These are phyloP conservation scores for Monilinia vaccinii-corymbosi DNA, from an alignment of 2,329 filamentous ascomycete species.

Conservation along the genomic window DNA sequence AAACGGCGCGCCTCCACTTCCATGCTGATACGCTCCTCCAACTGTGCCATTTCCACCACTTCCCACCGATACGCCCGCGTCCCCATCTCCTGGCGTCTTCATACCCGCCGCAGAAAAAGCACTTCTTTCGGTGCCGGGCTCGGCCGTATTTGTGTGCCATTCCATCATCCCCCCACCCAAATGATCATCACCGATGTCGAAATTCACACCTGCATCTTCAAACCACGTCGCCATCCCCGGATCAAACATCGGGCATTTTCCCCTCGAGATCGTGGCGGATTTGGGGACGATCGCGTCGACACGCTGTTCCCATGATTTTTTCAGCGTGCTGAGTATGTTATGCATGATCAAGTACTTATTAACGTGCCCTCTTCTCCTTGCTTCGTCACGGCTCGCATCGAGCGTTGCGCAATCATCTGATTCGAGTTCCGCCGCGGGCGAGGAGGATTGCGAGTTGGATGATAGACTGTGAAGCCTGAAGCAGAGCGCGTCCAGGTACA, in stretches of 20 bases:
- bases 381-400: neutral
- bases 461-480: slow-evolving; percentile 21
- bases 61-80: rapidly evolving
- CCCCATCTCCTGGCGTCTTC: neutral
- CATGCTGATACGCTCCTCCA: neutral
- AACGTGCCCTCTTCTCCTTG: neutral
- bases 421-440: neutral
- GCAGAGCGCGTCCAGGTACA: slow-evolving; percentile 26
- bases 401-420: neutral
- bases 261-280: neutral
- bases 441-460: neutral
- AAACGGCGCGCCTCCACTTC: slow-evolving; percentile 7
- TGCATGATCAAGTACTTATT: neutral
- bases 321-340: neutral
- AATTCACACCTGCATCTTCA: neutral
- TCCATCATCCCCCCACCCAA: neutral
- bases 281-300: neutral
- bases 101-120: neutral
- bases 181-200: slow-evolving; percentile 14
- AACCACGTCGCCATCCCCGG: neutral
- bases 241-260: slow-evolving; percentile 6
- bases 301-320: neutral
- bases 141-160: neutral
- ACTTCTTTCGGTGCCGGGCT: too few relatives aligned
- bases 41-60: neutral